Percentiles rank a stretch among this genome's conserved stretches.
These are phyloP conservation scores for Telfairia occidentalis DNA, from an alignment of 331 rosid species.

Conservation along the genomic window DNA sequence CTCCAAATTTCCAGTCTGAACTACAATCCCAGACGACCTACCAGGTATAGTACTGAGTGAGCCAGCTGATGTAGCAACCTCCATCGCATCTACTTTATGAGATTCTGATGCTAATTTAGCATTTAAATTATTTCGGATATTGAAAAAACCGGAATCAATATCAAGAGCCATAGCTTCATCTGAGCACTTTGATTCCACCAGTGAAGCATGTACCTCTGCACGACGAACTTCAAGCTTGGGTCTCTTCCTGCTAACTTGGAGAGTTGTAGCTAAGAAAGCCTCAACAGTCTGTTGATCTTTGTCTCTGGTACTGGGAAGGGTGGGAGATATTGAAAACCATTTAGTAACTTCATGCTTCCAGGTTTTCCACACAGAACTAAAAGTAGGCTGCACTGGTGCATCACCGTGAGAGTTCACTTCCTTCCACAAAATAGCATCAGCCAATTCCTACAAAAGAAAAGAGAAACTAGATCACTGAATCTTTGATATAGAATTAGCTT, in stretches of 20 bases:
- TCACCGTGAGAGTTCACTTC: slow-evolving; percentile 57
- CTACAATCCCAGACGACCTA: slow-evolving; percentile 51
- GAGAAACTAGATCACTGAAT: slow-evolving; percentile 20
- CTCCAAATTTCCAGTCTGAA: slow-evolving; percentile 39
- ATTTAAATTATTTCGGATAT: slow-evolving; percentile 34
- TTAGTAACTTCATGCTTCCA: slow-evolving; percentile 92
- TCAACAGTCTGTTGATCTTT: slow-evolving; percentile 38
- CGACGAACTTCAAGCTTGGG: slow-evolving; percentile 98
- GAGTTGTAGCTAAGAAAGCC: slow-evolving; percentile 38
- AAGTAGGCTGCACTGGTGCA: slow-evolving; percentile 39
- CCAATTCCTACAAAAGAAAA: slow-evolving; percentile 56
- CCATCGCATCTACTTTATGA: slow-evolving; percentile 34
- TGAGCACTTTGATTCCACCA: slow-evolving; percentile 39
- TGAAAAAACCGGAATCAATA: slow-evolving; percentile 57
- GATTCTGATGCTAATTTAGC: slow-evolving; percentile 37
- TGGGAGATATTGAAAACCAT: slow-evolving; percentile 61
- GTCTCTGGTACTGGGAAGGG: slow-evolving; percentile 34
- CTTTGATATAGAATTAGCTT: slow-evolving; percentile 2
- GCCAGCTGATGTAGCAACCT: slow-evolving; percentile 26
- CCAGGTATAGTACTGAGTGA: slow-evolving; percentile 29
- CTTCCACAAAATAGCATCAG: slow-evolving; percentile 70
- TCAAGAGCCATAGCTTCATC: slow-evolving; percentile 47
- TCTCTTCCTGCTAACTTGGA: slow-evolving; percentile 71
- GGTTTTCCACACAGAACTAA: slow-evolving; percentile 93
- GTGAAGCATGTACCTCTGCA: slow-evolving; percentile 71